These are phyloP conservation scores for Pseudonitzschia delicatissima DNA, from an alignment of 108 stramenopile genomes.

Conservation along the genomic window DNA sequence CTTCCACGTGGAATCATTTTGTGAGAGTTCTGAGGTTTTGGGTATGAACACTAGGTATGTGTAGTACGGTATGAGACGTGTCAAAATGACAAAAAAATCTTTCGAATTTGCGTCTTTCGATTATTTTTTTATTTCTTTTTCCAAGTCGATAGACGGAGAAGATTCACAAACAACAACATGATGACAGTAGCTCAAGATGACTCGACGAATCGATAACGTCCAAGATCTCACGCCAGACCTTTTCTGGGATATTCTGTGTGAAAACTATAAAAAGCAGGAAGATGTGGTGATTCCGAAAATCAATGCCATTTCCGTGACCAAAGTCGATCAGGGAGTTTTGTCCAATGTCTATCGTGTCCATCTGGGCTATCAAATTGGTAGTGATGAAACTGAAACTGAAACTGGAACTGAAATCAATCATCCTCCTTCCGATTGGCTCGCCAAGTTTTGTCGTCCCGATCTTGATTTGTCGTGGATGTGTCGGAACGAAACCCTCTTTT, in stretches of 20 bases:
- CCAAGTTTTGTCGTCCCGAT: constrained; percentile 24
- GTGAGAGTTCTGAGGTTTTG: no score
- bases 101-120: no score
- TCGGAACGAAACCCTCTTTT: constrained; percentile 18
- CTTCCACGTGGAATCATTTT: neutral
- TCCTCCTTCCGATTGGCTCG: constrained; percentile 13
- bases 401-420: neutral
- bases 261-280: neutral
- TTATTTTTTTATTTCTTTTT: no score
- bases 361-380: neutral
- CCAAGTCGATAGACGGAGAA: no score
- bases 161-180: neutral
- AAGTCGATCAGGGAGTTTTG: constrained; percentile 21
- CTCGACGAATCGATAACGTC: constrained; percentile 4
- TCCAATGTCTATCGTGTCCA: constrained; percentile 16
- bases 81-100: neutral
- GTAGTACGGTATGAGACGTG: neutral
- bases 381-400: neutral
- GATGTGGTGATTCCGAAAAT: constrained; percentile 3
- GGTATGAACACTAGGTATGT: neutral
- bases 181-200: no score
- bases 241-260: neutral
- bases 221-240: neutral
- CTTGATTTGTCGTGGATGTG: constrained; percentile 27
- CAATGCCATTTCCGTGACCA: neutral